Base-by-base conservation (phyloP, 2,329 filamentous ascomycete genomes). In the Monilinia laxa region DNA sequence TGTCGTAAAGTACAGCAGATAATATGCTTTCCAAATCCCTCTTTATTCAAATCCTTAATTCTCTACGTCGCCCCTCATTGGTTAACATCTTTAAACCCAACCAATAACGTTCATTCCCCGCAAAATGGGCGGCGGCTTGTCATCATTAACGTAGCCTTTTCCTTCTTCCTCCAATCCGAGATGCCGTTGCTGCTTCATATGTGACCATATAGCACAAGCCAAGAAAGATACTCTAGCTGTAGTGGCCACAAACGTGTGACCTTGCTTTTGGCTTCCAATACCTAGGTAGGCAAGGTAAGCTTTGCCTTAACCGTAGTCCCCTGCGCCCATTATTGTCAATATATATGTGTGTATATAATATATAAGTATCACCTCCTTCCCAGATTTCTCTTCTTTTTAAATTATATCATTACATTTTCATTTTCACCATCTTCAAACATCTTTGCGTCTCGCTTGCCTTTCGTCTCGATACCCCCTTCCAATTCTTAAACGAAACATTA, bases 281-380 rank as follows among this genome's bases (percentile, higher is more conserved):
- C 28, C 28, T 28, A 18, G 25, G 10, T 38, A 28, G 18, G n/a
- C 14, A 23, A 4, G 3, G 10, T 14, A 25, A 25, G 23, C 55
- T 20, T 14, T 58, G 4, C 14, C 14, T 28, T 35, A 35, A 35
- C 25, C 16, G 10, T 2, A 31, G 14, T 6, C 56, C 40, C 56
- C 40, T 59, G 56, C 57, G 25, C 6, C 25, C 20, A 49, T 59
- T 47, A 16, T 59, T 23, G 28, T 28, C 57, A 59, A 59, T 31
- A 49, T 35, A 59, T 42, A 31, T 42, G 16, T 16, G 16, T 42
- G 16, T 42, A 42, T 42, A 42, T 42, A 42, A 42, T 42, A 42
- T 59, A 59, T 59, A 59, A 59, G 49, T 42, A 23, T 7, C 40
- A 18, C n/a, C 57, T 35, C 18, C 31, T 35, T 49, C 57, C 57